Evolutionary conservation across 2,329 filamentous ascomycete genomes (phyloP).

Genomic region (Hymenoscyphus fraxineus): DNA sequence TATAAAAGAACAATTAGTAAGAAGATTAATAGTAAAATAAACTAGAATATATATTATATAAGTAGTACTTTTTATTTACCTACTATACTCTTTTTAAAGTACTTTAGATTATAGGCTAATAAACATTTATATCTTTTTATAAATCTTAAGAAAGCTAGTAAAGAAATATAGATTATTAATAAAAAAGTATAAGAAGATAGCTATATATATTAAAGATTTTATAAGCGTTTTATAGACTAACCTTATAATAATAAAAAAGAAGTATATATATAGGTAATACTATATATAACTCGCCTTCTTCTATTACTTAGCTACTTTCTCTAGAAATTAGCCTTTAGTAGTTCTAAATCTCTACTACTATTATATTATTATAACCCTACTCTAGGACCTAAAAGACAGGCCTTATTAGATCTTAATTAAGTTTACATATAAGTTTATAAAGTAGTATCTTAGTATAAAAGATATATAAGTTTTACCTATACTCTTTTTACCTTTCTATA

Average conservation of each 20-base stretch:
- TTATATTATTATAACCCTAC: slow-evolving; percentile 17
- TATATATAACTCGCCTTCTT: slow-evolving; percentile 16
- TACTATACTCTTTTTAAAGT: slow-evolving; percentile 12
- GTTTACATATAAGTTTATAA: slow-evolving; percentile 25
- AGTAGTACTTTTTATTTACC: slow-evolving; percentile 17
- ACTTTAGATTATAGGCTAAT: slow-evolving; percentile 16
- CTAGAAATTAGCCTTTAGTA: slow-evolving; percentile 17
- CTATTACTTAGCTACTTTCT: slow-evolving; percentile 17
- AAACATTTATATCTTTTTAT: slow-evolving; percentile 10
- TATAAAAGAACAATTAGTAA: slow-evolving; percentile 24
- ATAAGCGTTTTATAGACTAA: slow-evolving; percentile 24
- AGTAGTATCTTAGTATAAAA: slow-evolving; percentile 27
- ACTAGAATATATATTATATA: slow-evolving; percentile 21
- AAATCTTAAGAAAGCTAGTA: slow-evolving; percentile 27
- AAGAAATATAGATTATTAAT: slow-evolving; percentile 27
- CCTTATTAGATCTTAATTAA: slow-evolving; percentile 8
- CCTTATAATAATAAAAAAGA: slow-evolving; percentile 30
- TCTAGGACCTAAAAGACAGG: slow-evolving; percentile 5
- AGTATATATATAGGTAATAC: slow-evolving; percentile 26
- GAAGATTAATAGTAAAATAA: slow-evolving; percentile 25
- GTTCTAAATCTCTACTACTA: slow-evolving; percentile 20
- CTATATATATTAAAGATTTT: slow-evolving; percentile 10
- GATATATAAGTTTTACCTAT: slow-evolving; percentile 19
- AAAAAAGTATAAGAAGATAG: slow-evolving; percentile 7
- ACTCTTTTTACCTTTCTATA: slow-evolving; percentile 6